Evolutionary conservation across 192 early-diverging fungal species (phyloP).

Genomic region (Linnemannia hyalina): DNA sequence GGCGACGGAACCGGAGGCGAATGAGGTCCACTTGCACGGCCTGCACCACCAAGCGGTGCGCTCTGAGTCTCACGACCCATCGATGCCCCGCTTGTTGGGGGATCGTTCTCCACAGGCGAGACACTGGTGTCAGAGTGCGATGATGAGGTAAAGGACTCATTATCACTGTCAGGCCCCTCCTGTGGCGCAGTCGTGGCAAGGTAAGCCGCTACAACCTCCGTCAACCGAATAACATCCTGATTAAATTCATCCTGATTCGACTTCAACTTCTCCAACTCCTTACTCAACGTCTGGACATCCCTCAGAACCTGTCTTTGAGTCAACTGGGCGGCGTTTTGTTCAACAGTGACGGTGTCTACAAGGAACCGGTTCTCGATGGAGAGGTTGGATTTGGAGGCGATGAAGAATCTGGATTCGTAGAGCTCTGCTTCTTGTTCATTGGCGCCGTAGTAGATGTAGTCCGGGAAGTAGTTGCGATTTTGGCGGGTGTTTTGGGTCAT

Average conservation of each 20-base stretch:
- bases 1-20: background rate
- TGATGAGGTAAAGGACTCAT: background rate
- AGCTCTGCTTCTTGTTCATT: slow-evolving; percentile 48
- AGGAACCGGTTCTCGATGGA: slow-evolving; percentile 51
- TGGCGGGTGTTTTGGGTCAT: slow-evolving; percentile 33
- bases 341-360: slow-evolving; percentile 27
- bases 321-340: slow-evolving; percentile 22
- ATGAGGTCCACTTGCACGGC: background rate
- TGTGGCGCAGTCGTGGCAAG: slow-evolving; percentile 2
- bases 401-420: slow-evolving; percentile 41
- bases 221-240: slow-evolving; percentile 21
- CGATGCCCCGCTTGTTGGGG: slow-evolving; percentile 13
- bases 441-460: slow-evolving; percentile 54
- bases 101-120: slow-evolving; percentile 31
- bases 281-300: slow-evolving; percentile 22
- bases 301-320: slow-evolving; percentile 18
- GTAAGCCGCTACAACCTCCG: slow-evolving; percentile 12
- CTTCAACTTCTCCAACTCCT: slow-evolving; percentile 16
- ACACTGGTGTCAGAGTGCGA: background rate
- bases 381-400: slow-evolving; percentile 44
- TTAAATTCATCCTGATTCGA: slow-evolving; percentile 24
- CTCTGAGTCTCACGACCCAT: background rate
- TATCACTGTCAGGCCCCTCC: background rate
- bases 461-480: slow-evolving; percentile 51
- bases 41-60: slow-evolving; percentile 15